These are phyloP conservation scores for Fremontodendron californicum DNA, from an alignment of 345 rosid genomes.

Conservation along the genomic window DNA sequence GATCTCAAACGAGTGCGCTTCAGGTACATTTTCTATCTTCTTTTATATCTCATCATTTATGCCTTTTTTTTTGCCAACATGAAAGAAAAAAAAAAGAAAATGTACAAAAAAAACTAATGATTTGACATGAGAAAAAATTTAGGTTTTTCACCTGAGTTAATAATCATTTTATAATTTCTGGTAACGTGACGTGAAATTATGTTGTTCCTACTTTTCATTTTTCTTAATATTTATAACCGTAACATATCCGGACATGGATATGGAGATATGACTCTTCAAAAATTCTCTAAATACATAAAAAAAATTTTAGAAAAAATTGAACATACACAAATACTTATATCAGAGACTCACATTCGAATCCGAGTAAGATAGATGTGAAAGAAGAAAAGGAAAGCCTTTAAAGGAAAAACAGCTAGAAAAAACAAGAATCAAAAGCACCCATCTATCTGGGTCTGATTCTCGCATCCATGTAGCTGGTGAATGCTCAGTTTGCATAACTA, in stretches of 20 bases:
- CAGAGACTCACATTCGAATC: no score
- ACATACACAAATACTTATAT: no score
- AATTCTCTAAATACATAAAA: no score
- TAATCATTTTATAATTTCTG: not conserved
- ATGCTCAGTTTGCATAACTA: not conserved
- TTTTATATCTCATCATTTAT: not conserved
- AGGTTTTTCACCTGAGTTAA: not conserved
- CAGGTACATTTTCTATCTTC: conserved; percentile 47
- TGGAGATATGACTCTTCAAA: no score
- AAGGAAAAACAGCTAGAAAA: not conserved
- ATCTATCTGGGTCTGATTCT: no score
- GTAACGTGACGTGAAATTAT: no score
- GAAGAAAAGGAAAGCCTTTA: not conserved
- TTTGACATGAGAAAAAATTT: not conserved
- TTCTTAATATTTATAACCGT: no score
- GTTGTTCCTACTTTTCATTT: no score
- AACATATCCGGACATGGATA: no score
- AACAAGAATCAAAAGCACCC: not conserved
- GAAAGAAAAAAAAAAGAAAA: not conserved
- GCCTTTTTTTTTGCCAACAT: conserved; percentile 5
- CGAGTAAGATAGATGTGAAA: no score
- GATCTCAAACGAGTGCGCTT: conserved; percentile 98
- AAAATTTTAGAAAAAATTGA: no score
- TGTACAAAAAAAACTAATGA: not conserved
- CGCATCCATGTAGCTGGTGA: not conserved